Conservation (phyloP, 768 basidiomycete species). For the Inosperma sp. region DNA sequence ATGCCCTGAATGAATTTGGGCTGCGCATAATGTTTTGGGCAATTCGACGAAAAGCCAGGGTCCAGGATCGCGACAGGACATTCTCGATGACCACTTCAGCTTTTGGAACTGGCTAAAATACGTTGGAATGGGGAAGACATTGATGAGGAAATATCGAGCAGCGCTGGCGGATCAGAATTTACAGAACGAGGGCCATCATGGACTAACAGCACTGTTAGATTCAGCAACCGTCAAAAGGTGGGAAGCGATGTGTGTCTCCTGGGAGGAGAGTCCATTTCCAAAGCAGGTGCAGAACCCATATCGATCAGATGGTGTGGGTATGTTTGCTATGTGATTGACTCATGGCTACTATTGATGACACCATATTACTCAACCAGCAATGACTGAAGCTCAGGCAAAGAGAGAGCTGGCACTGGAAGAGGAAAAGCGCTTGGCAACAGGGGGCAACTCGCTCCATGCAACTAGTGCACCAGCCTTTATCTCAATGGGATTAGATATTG, state of each 20-base stretch:
- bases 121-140: too few relatives aligned
- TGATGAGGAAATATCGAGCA: background rate
- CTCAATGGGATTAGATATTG: too few relatives aligned
- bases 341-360: background rate
- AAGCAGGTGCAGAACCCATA: conserved; percentile 14
- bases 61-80: too few relatives aligned
- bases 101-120: too few relatives aligned
- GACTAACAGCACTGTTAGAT: conserved; percentile 1
- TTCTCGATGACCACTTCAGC: too few relatives aligned
- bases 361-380: background rate
- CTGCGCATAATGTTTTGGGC: conserved; percentile 23
- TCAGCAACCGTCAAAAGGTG: background rate
- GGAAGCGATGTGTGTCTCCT: conserved; percentile 9
- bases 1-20: too few relatives aligned
- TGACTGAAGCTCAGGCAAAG: conserved; percentile 6
- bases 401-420: conserved; percentile 9
- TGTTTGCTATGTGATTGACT: background rate
- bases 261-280: conserved; percentile 8
- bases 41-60: conserved; percentile 1
- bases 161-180: conserved; percentile 9
- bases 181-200: too few relatives aligned
- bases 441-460: background rate
- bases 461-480: conserved; percentile 11
- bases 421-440: background rate
- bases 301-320: conserved; percentile 3